A percentile compares a stretch with the other conserved stretches of the same genome.
phyloP scores from a whole-genome alignment of 768 basidiomycete species.

The Agaricus subrufescens region DNA sequence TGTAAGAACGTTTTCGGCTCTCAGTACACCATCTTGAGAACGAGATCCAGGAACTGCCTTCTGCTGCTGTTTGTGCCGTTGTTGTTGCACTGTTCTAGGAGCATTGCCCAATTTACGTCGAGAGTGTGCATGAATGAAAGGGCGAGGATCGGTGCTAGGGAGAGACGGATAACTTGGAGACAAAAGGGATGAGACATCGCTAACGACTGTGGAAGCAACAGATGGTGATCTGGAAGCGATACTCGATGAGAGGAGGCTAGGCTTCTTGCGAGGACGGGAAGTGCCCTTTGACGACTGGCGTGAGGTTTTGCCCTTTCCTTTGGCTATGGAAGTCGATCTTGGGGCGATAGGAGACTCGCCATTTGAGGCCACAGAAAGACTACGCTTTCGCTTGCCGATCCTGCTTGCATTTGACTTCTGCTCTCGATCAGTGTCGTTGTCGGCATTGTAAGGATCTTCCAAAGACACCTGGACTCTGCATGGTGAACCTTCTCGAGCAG shows the following conservation, averaged over 20 bases:
- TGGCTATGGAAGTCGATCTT: conserved; percentile 24
- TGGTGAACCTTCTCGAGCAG: not conserved
- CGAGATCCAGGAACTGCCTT: not conserved
- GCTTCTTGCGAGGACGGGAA: conserved; percentile 9
- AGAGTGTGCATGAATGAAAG: conserved; percentile 32
- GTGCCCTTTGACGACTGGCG: not conserved
- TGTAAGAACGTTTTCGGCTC: conserved; percentile 8
- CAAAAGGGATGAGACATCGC: conserved; percentile 23
- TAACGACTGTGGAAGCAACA: conserved; percentile 33
- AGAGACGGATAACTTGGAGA: conserved; percentile 24
- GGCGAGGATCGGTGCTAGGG: conserved; percentile 9
- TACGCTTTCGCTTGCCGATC: conserved; percentile 8
- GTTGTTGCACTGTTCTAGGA: conserved; percentile 6
- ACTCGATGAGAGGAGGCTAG: not conserved
- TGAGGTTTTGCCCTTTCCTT: conserved; percentile 22
- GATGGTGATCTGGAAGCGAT: conserved; percentile 42
- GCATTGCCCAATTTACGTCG: conserved; percentile 15
- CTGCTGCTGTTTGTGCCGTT: conserved; percentile 6
- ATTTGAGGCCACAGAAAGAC: conserved; percentile 1
- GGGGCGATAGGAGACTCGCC: conserved; percentile 12
- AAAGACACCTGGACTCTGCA: conserved; percentile 8
- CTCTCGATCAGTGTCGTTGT: conserved; percentile 9
- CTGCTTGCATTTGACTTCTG: not conserved
- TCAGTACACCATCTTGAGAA: not conserved
- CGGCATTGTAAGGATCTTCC: conserved; percentile 6